Evolutionary conservation across 345 rosid species (phyloP).

Genomic region (Orychophragmus violaceus): DNA sequence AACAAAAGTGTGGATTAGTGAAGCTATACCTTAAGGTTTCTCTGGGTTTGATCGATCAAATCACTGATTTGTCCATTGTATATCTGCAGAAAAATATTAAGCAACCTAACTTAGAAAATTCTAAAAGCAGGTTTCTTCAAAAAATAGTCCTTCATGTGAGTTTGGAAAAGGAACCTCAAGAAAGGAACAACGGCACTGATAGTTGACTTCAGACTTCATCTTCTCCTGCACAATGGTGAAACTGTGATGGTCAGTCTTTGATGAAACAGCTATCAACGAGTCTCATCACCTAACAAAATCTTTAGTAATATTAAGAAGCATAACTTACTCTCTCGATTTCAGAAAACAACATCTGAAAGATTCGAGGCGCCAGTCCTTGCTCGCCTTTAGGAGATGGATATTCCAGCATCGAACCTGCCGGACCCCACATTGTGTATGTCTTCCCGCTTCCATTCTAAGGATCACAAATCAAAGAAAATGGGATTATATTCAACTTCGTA

Average conservation of each 20-base stretch:
- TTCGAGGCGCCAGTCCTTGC: slow-evolving; percentile 86
- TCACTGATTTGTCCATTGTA: slow-evolving; percentile 90
- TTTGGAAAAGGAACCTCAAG: slow-evolving; percentile 57
- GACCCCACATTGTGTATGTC: slow-evolving; percentile 97
- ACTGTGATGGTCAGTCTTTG: not conserved
- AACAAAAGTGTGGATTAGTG: not conserved
- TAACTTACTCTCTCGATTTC: slow-evolving; percentile 66
- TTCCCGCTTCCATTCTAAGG: slow-evolving; percentile 91
- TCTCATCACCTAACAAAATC: not conserved
- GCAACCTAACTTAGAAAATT: not conserved
- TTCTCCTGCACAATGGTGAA: slow-evolving; percentile 47
- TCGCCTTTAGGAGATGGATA: slow-evolving; percentile 68
- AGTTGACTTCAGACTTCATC: slow-evolving; percentile 58
- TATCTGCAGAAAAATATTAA: slow-evolving; percentile 41
- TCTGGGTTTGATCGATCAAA: slow-evolving; percentile 82
- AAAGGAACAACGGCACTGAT: slow-evolving; percentile 95
- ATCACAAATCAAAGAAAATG: not conserved
- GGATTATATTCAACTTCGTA: not conserved
- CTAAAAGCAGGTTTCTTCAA: not conserved
- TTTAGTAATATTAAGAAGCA: not conserved
- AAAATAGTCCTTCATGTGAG: not conserved
- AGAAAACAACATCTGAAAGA: slow-evolving; percentile 73
- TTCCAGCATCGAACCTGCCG: slow-evolving; percentile 89
- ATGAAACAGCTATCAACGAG: not conserved
- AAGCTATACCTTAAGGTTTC: slow-evolving; percentile 73